These are phyloP conservation scores for Sclerotinia glacialis DNA, from an alignment of 2,329 filamentous ascomycete species.

Conservation along the genomic window DNA sequence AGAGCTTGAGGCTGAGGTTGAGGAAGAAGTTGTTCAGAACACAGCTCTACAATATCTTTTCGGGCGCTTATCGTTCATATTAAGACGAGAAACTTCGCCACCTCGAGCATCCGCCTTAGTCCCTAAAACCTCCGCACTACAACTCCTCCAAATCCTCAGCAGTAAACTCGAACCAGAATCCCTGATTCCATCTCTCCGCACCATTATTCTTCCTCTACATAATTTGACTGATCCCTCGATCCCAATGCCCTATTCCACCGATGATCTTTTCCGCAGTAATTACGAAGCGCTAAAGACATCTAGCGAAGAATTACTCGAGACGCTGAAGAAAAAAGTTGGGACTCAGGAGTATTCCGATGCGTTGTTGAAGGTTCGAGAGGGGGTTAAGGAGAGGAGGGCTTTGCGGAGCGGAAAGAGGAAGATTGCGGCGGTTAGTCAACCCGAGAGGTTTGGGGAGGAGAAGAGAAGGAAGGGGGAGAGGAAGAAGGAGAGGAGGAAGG, in stretches of 20 bases:
- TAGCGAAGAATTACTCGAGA: constrained; percentile 73
- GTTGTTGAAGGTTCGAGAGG: constrained; percentile 69
- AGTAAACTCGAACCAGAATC: constrained; percentile 57
- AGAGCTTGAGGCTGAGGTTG: constrained; percentile 41
- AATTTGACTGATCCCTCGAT: constrained; percentile 81
- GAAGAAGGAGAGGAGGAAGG: constrained; percentile 80
- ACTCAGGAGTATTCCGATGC: constrained; percentile 74
- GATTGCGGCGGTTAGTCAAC: constrained; percentile 80
- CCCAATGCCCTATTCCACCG: constrained; percentile 66
- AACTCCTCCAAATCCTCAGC: constrained; percentile 68
- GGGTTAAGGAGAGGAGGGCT: constrained; percentile 68
- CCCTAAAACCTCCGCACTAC: constrained; percentile 72
- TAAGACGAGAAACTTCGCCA: constrained; percentile 71
- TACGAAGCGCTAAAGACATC: constrained; percentile 70
- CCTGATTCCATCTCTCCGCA: constrained; percentile 61
- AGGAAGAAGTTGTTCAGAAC: constrained; percentile 39
- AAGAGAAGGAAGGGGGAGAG: constrained; percentile 83
- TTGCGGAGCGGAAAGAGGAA: constrained; percentile 79
- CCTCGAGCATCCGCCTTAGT: constrained; percentile 60
- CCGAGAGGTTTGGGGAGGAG: constrained; percentile 71
- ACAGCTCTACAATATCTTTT: constrained; percentile 72
- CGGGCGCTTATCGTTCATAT: constrained; percentile 70
- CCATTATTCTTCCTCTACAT: constrained; percentile 67
- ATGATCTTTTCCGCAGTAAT: constrained; percentile 64
- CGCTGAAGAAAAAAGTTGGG: constrained; percentile 81